Conservation (phyloP, 116 monocot species). For the Zostera marina region DNA sequence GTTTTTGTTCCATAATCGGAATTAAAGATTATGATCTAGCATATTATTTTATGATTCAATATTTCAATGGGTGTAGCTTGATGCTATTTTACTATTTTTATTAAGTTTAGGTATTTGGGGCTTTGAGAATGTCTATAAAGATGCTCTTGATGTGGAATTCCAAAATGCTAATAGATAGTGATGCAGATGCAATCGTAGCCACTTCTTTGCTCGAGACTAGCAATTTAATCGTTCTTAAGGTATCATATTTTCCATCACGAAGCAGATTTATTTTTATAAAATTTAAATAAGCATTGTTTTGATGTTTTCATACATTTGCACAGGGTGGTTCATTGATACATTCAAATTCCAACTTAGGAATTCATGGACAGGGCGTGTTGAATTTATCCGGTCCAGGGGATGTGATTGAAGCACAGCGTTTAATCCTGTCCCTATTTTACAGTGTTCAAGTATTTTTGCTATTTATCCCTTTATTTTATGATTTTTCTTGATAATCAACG, state of each 20-base stretch:
- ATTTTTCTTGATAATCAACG: no score
- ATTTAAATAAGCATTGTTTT: background rate
- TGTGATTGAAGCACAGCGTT: slow-evolving; percentile 67
- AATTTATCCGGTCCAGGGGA: slow-evolving; percentile 72
- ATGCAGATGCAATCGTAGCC: slow-evolving; percentile 47
- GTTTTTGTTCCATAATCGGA: no score
- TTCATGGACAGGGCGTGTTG: slow-evolving; percentile 84
- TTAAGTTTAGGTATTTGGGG: slow-evolving; percentile 74
- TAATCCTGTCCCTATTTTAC: slow-evolving; percentile 84
- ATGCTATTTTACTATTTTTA: slow-evolving; percentile 3
- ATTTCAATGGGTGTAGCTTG: background rate
- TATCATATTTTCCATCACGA: slow-evolving; percentile 9
- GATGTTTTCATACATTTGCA: slow-evolving; percentile 1
- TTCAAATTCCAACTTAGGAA: slow-evolving; percentile 69
- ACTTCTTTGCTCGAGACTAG: slow-evolving; percentile 75
- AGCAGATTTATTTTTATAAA: background rate
- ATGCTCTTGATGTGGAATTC: slow-evolving; percentile 97
- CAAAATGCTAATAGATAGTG: slow-evolving; percentile 78
- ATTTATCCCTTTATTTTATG: no score
- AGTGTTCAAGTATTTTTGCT: slow-evolving; percentile 3
- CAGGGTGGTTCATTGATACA: slow-evolving; percentile 82
- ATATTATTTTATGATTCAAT: no score
- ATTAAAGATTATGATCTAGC: no score
- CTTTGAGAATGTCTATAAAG: slow-evolving; percentile 88
- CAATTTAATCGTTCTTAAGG: slow-evolving; percentile 80